These are phyloP conservation scores for Phialophora expanda DNA, from an alignment of 2,329 filamentous ascomycete species.

Conservation along the genomic window DNA sequence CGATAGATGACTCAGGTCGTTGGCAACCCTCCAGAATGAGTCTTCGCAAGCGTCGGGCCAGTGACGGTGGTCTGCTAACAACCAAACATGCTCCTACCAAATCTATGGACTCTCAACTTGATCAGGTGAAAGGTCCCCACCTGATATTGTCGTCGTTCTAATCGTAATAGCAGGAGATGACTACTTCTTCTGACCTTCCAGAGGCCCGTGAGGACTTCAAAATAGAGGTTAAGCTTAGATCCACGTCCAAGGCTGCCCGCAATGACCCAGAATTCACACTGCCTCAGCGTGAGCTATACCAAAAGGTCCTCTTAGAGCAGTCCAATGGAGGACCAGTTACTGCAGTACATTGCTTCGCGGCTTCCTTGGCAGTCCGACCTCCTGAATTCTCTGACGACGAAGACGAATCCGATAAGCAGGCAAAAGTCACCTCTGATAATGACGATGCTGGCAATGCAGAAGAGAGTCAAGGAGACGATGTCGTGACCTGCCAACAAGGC, in stretches of 20 bases:
- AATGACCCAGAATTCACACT: slow-evolving; percentile 23
- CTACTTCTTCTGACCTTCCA: slow-evolving; percentile 11
- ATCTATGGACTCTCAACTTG: slow-evolving; percentile 21
- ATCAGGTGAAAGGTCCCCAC: slow-evolving; percentile 20
- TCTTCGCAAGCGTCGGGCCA: slow-evolving; percentile 22
- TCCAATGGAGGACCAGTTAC: slow-evolving; percentile 20
- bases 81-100: slow-evolving; percentile 19
- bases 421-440: too few species aligned
- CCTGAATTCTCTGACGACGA: slow-evolving; percentile 40
- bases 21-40: slow-evolving; percentile 6
- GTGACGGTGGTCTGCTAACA: slow-evolving; percentile 18
- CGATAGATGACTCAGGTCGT: neutral
- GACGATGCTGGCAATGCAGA: too few species aligned
- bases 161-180: slow-evolving; percentile 20
- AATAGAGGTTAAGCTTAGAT: slow-evolving; percentile 26
- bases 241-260: slow-evolving; percentile 22
- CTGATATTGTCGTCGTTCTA: slow-evolving; percentile 18
- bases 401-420: slow-evolving; percentile 31
- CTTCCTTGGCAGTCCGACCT: neutral
- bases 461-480: too few species aligned
- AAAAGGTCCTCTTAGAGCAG: slow-evolving; percentile 22
- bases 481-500: too few species aligned
- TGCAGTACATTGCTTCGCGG: neutral
- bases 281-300: slow-evolving; percentile 22
- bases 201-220: slow-evolving; percentile 19